phyloP scores from a whole-genome alignment of 23 red algal genomes.

The Gracilaria gracilis region DNA sequence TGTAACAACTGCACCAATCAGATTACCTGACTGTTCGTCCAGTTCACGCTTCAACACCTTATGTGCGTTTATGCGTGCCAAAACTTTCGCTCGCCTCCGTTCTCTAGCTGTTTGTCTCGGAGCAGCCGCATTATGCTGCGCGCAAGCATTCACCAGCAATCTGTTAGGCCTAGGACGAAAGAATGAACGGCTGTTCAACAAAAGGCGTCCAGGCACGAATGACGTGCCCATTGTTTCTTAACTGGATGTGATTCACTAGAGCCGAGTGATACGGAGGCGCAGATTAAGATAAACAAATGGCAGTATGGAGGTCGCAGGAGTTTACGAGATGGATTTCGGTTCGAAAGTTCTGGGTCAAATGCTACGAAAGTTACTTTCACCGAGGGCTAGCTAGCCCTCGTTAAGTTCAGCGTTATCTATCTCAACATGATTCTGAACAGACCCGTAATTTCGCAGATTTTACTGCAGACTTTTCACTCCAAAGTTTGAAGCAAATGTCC shows the following conservation, averaged over 20 bases:
- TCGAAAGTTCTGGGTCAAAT: no score
- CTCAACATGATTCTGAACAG: no score
- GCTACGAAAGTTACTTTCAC: no score
- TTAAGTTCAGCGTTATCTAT: no score
- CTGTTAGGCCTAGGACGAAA: not conserved
- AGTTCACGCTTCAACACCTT: constrained; percentile 27
- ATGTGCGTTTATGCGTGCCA: constrained; percentile 30
- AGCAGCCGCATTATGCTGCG: not conserved
- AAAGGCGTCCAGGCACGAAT: not conserved
- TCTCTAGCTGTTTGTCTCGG: constrained; percentile 39
- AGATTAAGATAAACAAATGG: not conserved
- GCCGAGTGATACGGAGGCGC: not conserved
- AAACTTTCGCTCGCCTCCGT: constrained; percentile 19
- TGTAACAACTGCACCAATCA: constrained; percentile 49
- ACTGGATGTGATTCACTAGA: not conserved
- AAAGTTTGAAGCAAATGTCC: no score
- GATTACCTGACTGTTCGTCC: constrained; percentile 8
- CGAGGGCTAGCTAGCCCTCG: no score
- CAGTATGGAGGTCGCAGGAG: no score
- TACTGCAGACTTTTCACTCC: no score
- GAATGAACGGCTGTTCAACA: not conserved
- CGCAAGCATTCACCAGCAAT: not conserved
- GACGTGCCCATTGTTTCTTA: not conserved
- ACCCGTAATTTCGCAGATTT: no score
- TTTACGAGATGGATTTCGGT: no score